Evolutionary conservation across 768 basidiomycete genomes (phyloP), one percentile per base, ranked within the genome.

Genomic region (Exidia glandulosa): DNA sequence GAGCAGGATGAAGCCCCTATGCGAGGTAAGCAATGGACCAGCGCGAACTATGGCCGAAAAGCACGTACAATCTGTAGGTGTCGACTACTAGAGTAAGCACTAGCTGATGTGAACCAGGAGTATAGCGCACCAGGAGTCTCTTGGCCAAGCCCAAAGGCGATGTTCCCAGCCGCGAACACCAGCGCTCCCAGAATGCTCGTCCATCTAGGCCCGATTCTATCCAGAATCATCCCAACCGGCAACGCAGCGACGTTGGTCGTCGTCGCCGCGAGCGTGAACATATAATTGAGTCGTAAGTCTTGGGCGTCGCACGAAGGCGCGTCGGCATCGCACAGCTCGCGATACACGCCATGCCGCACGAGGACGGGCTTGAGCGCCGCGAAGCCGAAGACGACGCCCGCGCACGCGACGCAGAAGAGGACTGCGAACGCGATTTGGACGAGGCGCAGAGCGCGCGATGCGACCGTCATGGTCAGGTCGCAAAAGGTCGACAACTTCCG

Each of bases 291-390:
- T 19, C 69, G 2, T 25, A 59, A 59, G 29, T 62, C 66, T 58
- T 66, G 66, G 19, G 60, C 62, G n/a, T 62, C 56, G 50, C 66
- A 66, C 7, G 60, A 32, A 31, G 36, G 57, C 32, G 63, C 64
- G 19, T 63, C 65, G 12, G 52, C 62, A 7, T 60, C 56, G 54
- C 72, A 74, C 3, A 70, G 63, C 6, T 68, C 59, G 1, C 52
- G 32, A 63, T 73, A 74, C 14, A 73, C 71, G 13, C 66, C 68
- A 57, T 70, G 62, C 14, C 62, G 63, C 16, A 72, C 59, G 12
- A 74, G 65, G 27, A 74, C 68, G 9, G 73, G 71, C 59, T 74
- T 74, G 57, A 74, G 66, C 12, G 71, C 73, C 37, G 67, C 67
- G 50, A 57, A 66, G 59, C 71, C 71, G 61, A 73, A 73, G 45